phyloP scores from a whole-genome alignment of 176 grass and related monocot species.

The Areca catechu region DNA sequence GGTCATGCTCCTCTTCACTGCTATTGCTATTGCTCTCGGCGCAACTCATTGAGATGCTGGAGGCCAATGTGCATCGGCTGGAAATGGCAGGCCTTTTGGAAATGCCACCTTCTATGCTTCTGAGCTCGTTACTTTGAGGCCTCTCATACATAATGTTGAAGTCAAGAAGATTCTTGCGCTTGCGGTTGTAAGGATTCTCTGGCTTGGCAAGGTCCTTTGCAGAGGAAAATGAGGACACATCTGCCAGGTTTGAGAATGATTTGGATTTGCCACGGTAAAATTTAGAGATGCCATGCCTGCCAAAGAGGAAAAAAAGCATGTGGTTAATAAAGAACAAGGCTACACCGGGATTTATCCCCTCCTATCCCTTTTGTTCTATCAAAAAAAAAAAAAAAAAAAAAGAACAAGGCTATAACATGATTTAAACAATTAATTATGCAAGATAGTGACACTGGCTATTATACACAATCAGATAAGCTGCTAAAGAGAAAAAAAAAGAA shows the following conservation, averaged over 20 bases:
- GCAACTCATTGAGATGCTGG: conserved; percentile 38
- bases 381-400: no score
- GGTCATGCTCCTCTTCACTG: conserved; percentile 35
- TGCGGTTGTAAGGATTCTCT: conserved; percentile 47
- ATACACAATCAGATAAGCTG: conserved; percentile 6
- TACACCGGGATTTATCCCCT: no score
- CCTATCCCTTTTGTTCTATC: no score
- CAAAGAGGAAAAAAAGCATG: conserved; percentile 18
- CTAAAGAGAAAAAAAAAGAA: conserved; percentile 23
- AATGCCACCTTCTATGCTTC: conserved; percentile 27
- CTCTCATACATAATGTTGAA: conserved; percentile 62
- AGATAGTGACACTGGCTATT: no score
- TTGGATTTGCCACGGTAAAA: conserved; percentile 71
- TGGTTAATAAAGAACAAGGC: no score
- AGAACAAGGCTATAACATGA: no score
- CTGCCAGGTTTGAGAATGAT: conserved; percentile 42
- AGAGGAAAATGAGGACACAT: conserved; percentile 30
- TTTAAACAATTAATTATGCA: no score
- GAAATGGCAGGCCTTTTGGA: conserved; percentile 35
- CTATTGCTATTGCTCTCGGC: conserved; percentile 69
- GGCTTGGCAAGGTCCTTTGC: conserved; percentile 51
- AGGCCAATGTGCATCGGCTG: conserved; percentile 32
- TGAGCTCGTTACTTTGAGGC: conserved; percentile 26
- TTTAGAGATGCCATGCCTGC: conserved; percentile 63
- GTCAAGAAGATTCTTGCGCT: conserved; percentile 69